Conservation (phyloP, 73 alveolate genomes). For the Stentor roeselii region DNA sequence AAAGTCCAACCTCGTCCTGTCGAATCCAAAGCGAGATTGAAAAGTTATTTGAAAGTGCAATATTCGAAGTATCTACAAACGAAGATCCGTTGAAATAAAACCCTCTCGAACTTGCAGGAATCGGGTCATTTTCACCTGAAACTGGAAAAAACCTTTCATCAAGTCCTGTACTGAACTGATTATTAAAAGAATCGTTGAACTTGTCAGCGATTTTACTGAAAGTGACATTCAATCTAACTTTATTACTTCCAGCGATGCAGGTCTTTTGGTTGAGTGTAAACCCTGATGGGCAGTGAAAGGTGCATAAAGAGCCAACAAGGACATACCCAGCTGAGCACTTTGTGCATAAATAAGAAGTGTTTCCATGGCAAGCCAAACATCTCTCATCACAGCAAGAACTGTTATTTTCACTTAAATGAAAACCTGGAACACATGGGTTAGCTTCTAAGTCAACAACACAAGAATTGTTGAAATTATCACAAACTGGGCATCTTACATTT, state of each 20-base stretch:
- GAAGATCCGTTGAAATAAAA: neutral
- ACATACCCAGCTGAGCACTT: neutral
- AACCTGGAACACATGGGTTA: neutral
- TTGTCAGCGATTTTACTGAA: neutral
- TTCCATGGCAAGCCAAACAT: neutral
- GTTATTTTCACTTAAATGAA: neutral
- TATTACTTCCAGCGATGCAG: neutral
- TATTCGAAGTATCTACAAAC: neutral
- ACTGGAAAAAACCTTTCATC: neutral
- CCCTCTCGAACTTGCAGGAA: conserved; percentile 11
- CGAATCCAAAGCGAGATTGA: neutral
- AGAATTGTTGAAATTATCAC: neutral
- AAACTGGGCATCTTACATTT: neutral
- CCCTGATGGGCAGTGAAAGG: neutral
- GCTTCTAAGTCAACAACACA: neutral
- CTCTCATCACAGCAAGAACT: neutral
- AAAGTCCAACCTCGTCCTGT: neutral
- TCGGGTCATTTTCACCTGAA: conserved; percentile 4
- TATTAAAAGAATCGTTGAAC: neutral
- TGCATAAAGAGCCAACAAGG: neutral
- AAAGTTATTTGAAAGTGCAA: neutral
- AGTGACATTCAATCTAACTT: neutral
- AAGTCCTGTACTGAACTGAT: neutral
- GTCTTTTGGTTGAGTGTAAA: neutral
- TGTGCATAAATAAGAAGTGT: neutral